These are phyloP conservation scores for Coleophoma cylindrospora DNA, from an alignment of 2,329 filamentous ascomycete species.

Conservation along the genomic window DNA sequence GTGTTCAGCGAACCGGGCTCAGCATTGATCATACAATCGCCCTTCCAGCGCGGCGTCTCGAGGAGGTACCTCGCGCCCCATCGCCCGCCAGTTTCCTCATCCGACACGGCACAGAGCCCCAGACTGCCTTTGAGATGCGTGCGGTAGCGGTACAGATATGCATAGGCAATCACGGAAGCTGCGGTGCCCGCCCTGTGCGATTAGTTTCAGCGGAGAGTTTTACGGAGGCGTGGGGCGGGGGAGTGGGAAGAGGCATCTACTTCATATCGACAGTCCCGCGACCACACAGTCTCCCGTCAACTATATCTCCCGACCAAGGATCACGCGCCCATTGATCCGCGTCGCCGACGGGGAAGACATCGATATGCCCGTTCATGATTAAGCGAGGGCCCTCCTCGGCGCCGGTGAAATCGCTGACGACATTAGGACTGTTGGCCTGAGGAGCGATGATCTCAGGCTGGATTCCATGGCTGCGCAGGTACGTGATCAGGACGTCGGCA, in stretches of 20 bases:
- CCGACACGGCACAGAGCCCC: constrained; percentile 29
- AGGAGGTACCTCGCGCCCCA: constrained; percentile 31
- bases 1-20: constrained; percentile 32
- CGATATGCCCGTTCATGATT: constrained; percentile 37
- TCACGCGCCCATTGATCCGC: constrained; percentile 28
- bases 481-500: constrained; percentile 25
- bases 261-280: constrained; percentile 38
- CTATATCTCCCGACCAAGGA: constrained; percentile 31
- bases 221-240: too few relatives aligned
- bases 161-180: constrained; percentile 32
- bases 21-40: constrained; percentile 32
- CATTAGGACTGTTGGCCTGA: constrained; percentile 25
- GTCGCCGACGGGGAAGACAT: constrained; percentile 33
- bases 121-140: constrained; percentile 17
- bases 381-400: constrained; percentile 23
- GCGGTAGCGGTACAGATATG: constrained; percentile 22
- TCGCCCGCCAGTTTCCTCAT: constrained; percentile 34
- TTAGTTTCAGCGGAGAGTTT: too few relatives aligned
- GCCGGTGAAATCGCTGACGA: constrained; percentile 27
- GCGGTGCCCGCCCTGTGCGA: constrained; percentile 28
- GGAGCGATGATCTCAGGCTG: constrained; percentile 23
- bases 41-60: constrained; percentile 26
- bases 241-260: too few relatives aligned
- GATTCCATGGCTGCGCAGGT: constrained; percentile 21
- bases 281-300: constrained; percentile 28